phyloP scores from a whole-genome alignment of 345 rosid species.

The Trapa incisa region DNA sequence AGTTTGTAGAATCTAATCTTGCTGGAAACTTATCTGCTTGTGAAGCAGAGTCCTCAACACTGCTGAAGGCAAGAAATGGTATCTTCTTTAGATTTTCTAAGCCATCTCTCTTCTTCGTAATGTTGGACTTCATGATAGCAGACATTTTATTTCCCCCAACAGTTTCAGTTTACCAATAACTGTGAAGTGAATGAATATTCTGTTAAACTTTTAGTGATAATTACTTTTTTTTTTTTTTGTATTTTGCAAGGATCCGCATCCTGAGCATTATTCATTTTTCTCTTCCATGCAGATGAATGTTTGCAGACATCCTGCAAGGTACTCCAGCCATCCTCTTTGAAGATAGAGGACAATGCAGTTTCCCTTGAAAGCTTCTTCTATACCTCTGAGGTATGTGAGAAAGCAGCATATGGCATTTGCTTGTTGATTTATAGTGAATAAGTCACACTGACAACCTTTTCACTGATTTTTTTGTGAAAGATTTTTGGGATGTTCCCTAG shows the following conservation, averaged over 20 bases:
- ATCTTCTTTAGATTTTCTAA: background rate
- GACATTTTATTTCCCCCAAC: background rate
- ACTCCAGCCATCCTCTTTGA: constrained; percentile 12
- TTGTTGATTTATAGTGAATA: background rate
- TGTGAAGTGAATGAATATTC: background rate
- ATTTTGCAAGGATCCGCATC: background rate
- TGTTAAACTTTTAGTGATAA: background rate
- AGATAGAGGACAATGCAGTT: constrained; percentile 19
- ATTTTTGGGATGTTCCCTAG: constrained; percentile 30
- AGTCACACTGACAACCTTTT: background rate
- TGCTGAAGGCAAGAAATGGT: constrained; percentile 29
- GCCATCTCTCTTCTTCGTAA: background rate
- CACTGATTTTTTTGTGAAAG: constrained; percentile 18
- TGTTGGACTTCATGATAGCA: background rate
- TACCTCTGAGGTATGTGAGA: constrained; percentile 25
- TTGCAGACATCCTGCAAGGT: constrained; percentile 20
- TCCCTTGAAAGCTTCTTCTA: constrained; percentile 24
- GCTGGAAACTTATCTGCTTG: constrained; percentile 38
- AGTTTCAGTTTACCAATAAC: background rate
- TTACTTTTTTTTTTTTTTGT: background rate
- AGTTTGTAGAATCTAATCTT: constrained; percentile 15
- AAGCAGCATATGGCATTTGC: background rate
- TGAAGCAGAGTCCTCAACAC: constrained; percentile 22
- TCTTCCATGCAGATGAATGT: constrained; percentile 29
- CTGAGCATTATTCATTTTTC: background rate